Evolutionary conservation across 2,329 filamentous ascomycete genomes (phyloP).

Genomic region (Chaetomium strumarium): DNA sequence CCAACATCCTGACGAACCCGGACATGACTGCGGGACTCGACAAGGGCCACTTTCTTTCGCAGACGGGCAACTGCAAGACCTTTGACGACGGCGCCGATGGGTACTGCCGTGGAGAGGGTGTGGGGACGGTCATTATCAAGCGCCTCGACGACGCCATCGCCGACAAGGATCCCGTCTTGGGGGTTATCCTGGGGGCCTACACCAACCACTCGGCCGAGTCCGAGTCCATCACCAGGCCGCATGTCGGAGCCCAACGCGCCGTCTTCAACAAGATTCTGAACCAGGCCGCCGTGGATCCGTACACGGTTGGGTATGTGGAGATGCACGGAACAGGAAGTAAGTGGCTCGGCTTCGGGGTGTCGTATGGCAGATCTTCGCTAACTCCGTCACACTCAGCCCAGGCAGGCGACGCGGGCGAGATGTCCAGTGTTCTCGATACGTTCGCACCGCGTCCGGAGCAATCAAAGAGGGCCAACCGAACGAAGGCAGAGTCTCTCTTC

Average conservation of each 20-base stretch:
- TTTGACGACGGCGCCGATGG: slow-evolving; percentile 41
- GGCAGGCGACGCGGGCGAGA: slow-evolving; percentile 1
- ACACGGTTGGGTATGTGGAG: slow-evolving; percentile 57
- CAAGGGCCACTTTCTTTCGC: slow-evolving; percentile 19
- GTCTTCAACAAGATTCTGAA: slow-evolving; percentile 35
- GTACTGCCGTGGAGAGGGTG: slow-evolving; percentile 43
- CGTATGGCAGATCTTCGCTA: too few species aligned
- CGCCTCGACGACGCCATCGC: slow-evolving; percentile 39
- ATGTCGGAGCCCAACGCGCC: slow-evolving; percentile 50
- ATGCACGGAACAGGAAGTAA: slow-evolving; percentile 65
- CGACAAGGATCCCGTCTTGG: slow-evolving; percentile 46
- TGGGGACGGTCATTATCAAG: slow-evolving; percentile 41
- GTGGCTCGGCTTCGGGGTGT: too few species aligned
- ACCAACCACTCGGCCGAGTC: slow-evolving; percentile 61
- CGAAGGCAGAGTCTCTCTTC: slow-evolving; percentile 33
- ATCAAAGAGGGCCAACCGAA: neutral
- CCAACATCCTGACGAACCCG: slow-evolving; percentile 31
- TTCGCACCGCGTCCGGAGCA: neutral
- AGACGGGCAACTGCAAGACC: slow-evolving; percentile 24
- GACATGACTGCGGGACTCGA: slow-evolving; percentile 21
- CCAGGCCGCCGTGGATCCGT: slow-evolving; percentile 50
- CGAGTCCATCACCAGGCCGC: slow-evolving; percentile 57
- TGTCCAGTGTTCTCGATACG: neutral
- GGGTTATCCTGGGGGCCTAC: slow-evolving; percentile 52
- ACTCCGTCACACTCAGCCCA: too few species aligned